Base-by-base conservation (phyloP, 345 rosid genomes). In the Xanthoceras sorbifolium region DNA sequence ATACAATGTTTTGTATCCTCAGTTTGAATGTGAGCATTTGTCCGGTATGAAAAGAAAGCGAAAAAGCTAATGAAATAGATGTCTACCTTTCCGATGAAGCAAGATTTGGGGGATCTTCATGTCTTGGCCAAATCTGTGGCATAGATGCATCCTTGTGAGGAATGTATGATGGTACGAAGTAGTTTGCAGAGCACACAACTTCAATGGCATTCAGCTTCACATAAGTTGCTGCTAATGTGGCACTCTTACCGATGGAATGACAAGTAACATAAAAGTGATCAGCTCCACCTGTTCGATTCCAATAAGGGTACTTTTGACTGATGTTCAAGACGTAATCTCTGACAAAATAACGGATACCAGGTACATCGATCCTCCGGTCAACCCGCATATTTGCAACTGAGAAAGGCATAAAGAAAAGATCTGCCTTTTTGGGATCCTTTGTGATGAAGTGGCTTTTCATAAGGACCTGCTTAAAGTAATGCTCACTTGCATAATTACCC, bases 361-460 rank as follows among this genome's bases (percentile, higher is more conserved):
- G 57, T 6, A 79, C 86, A 2, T 80, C 84, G 14, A 87, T 65
- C 71, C 92, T 78, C 6, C 69, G 84, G 73, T 89, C 90, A 28
- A 65, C 74, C 69, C 89, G 83, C 87, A 89, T 67, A 66, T 82
- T 77, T 26, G 85, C 80, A 20, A 89, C 83, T 11, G 90, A 89
- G 77, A 89, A 89, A 50, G 92, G 92, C 86, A 86, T 68, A 50
- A 80, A 86, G 82, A 89, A 89, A 62, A 89, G 87, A 73, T 89
- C 84, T 6, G 90, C 92, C 62, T 77, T 71, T 2, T 77, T 52
- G 1, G 90, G 92, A 69, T 89, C 77, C 64, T 82, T 72, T 1
- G 90, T 89, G 75, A 87, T 72, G 79, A 89, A 87, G 67, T 85
- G 90, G 79, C 90, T 87, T 46, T 79, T 69, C 80, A 77, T 46